Base-by-base conservation (phyloP, 306 rosid genomes). In the Vigna unguiculata region DNA sequence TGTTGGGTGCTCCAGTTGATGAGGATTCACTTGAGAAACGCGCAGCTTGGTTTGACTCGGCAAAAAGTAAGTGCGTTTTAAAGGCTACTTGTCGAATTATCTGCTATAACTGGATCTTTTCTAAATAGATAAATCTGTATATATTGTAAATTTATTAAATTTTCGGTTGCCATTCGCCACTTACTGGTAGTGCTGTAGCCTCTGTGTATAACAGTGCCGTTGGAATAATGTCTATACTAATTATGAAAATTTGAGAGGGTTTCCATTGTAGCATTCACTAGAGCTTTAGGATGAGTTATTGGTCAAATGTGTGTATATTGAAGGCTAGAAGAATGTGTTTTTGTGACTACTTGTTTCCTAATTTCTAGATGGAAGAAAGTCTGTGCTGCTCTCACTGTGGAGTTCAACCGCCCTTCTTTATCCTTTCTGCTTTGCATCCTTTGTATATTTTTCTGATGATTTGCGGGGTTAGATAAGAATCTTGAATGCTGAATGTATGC, bases 21-120 rank as follows among this genome's bases (percentile, higher is more conserved):
- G 54, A 89, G 97, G 81, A 86, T 95, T 82, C 96, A 92, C 78
- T 68, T 34, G 69, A 88, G 98, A 71, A 88, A 84, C 62, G 77
- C 76, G 61, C 89, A 83, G 74, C 76, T 61, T 72, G 91, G 92
- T 72, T 95, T 96, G 98, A 90, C 93, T 85, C 96, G 97, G 40
- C 98, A 92, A 82, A 95, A 95, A 81, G 98, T 95, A 86, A 86
- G 97, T 82, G 28, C 66, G 43, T 51, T 59, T 45, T 76, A 6
- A 34, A 20, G 30, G 69, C 47, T 75, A 60, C 54, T 75, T 41
- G 34, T 19, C 24, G 41, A 36, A 34, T n/a, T 62, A 48, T 62
- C 69, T 78, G 28, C 58, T 15, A 4, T 72, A 7, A 53, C 10
- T 5, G 7, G 41, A 43, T 68, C 9, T 40, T 53, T 74, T 85